A percentile compares a stretch with the other conserved stretches of the same genome.
These are phyloP conservation scores for Penicillium freii DNA, from an alignment of 2,329 filamentous ascomycete species.

Conservation along the genomic window DNA sequence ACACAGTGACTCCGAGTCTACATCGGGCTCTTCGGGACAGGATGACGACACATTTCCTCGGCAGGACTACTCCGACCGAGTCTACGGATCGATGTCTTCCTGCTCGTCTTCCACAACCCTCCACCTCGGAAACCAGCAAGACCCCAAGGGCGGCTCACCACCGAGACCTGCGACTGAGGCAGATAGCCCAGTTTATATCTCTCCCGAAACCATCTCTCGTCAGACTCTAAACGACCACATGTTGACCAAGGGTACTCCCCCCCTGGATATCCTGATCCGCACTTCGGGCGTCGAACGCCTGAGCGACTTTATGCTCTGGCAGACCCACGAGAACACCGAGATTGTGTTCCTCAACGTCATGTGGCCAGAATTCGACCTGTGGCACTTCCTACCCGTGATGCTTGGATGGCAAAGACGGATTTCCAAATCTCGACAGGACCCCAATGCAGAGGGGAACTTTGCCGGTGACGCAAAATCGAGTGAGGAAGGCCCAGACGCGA, in stretches of 20 bases:
- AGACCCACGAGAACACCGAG: conserved; percentile 88
- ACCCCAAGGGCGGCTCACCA: conserved; percentile 38
- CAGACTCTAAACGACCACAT: conserved; percentile 81
- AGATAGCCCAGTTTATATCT: conserved; percentile 51
- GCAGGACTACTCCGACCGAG: conserved; percentile 21
- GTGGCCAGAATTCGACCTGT: conserved; percentile 95
- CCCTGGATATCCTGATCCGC: conserved; percentile 83
- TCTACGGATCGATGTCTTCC: conserved; percentile 38
- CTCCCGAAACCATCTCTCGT: conserved; percentile 82
- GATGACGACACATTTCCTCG: conserved; percentile 43
- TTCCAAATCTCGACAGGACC: conserved; percentile 60
- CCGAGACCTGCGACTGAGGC: conserved; percentile 28
- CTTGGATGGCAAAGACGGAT: conserved; percentile 81
- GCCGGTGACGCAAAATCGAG: conserved; percentile 51
- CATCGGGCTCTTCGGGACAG: conserved; percentile 41
- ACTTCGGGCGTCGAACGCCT: conserved; percentile 90
- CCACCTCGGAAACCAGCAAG: conserved; percentile 35
- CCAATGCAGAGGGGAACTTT: conserved; percentile 56
- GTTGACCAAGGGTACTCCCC: conserved; percentile 81
- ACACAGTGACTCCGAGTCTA: conserved; percentile 51
- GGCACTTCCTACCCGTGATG: conserved; percentile 87
- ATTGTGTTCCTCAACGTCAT: conserved; percentile 88
- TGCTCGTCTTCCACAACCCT: conserved; percentile 52
- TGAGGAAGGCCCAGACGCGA: conserved; percentile 27
- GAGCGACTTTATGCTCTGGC: conserved; percentile 99